These are phyloP conservation scores for Xylaria castorea DNA, from an alignment of 495 filamentous ascomycete genomes.

Conservation along the genomic window DNA sequence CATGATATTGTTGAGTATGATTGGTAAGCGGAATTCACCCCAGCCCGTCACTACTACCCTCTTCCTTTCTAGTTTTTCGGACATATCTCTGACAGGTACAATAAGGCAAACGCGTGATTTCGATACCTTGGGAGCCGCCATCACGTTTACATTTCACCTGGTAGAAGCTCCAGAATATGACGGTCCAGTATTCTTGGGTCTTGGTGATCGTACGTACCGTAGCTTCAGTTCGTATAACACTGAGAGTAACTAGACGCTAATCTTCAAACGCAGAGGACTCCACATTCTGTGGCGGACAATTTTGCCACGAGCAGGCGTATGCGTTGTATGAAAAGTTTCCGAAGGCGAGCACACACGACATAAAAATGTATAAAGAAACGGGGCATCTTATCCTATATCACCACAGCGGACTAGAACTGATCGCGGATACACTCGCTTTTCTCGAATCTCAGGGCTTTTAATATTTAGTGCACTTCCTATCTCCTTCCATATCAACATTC, in stretches of 20 bases:
- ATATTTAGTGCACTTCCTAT: not conserved
- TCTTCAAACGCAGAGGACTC: not conserved
- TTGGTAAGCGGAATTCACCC: slow-evolving; percentile 15
- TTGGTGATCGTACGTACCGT: slow-evolving; percentile 32
- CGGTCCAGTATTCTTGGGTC: slow-evolving; percentile 32
- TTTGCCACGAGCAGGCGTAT: slow-evolving; percentile 26
- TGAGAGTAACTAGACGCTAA: not conserved
- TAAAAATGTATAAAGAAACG: slow-evolving; percentile 31
- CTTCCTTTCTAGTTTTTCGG: no score
- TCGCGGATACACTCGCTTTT: slow-evolving; percentile 21
- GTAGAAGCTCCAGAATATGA: slow-evolving; percentile 29
- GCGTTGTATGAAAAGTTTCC: slow-evolving; percentile 29
- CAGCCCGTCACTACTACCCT: not conserved
- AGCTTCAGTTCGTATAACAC: no score
- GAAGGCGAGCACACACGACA: slow-evolving; percentile 28
- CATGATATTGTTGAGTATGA: slow-evolving; percentile 30
- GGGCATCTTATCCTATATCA: slow-evolving; percentile 33
- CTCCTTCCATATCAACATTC: not conserved
- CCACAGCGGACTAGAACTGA: slow-evolving; percentile 23
- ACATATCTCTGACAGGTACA: not conserved
- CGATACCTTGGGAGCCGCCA: slow-evolving; percentile 32
- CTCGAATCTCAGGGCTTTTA: slow-evolving; percentile 20
- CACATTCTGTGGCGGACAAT: not conserved
- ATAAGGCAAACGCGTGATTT: slow-evolving; percentile 28
- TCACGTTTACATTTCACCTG: slow-evolving; percentile 33